Percentiles rank a stretch among this genome's conserved stretches.
phyloP scores from a whole-genome alignment of 1,284 basidiomycete species.

The Papiliotrema nemorosa region DNA sequence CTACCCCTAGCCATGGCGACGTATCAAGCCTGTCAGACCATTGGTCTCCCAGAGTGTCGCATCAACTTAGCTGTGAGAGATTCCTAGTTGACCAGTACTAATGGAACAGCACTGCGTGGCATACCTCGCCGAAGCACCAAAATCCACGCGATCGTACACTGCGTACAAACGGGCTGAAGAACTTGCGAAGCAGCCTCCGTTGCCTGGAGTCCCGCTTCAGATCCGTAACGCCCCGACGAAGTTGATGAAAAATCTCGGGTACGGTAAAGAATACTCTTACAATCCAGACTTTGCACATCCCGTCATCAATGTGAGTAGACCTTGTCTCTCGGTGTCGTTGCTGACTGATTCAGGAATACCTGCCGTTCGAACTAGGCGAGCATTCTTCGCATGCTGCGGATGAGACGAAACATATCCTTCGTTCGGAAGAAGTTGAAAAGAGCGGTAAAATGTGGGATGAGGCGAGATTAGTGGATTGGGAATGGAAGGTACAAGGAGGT shows the following conservation, averaged over 20 bases:
- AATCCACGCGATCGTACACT: conserved; percentile 73
- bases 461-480: conserved; percentile 67
- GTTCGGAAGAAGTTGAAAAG: conserved; percentile 57
- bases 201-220: conserved; percentile 60
- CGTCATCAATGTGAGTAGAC: conserved; percentile 59
- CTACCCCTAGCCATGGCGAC: conserved; percentile 73
- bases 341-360: conserved; percentile 45
- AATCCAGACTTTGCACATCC: conserved; percentile 76
- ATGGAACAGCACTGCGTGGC: conserved; percentile 62
- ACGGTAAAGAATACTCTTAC: conserved; percentile 68
- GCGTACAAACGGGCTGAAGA: conserved; percentile 70
- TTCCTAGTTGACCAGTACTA: conserved; percentile 8
- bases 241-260: conserved; percentile 77
- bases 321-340: too few species aligned
- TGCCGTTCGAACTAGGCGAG: conserved; percentile 49
- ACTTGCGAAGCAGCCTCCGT: conserved; percentile 54
- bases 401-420: conserved; percentile 50
- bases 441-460: conserved; percentile 70
- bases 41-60: conserved; percentile 73
- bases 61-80: conserved; percentile 47
- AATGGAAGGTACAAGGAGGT: conserved; percentile 61
- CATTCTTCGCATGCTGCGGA: conserved; percentile 33
- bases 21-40: conserved; percentile 68
- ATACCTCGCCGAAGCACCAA: conserved; percentile 76
- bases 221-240: conserved; percentile 83